These are phyloP conservation scores for Pachysandra terminalis DNA, from an alignment of 164 flowering plant species.

Conservation along the genomic window DNA sequence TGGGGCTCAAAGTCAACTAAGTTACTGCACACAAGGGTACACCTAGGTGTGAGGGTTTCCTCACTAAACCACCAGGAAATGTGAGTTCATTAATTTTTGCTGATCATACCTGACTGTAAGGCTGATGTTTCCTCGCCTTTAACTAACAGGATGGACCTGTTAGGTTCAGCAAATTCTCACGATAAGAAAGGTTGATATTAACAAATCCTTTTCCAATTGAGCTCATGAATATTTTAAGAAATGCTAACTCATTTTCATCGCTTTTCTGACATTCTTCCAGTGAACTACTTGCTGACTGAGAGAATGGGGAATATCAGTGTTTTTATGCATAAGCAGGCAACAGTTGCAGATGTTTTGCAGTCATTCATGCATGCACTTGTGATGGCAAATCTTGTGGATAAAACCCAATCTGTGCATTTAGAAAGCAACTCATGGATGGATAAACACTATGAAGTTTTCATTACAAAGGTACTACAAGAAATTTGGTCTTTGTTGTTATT, in stretches of 20 bases:
- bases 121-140: slow-evolving; percentile 4
- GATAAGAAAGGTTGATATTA: slow-evolving; percentile 56
- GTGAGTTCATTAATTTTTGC: slow-evolving; percentile 43
- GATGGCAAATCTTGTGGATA: slow-evolving; percentile 37
- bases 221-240: background rate
- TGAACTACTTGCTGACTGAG: slow-evolving; percentile 59
- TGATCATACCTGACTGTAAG: slow-evolving; percentile 1
- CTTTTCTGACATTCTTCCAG: slow-evolving; percentile 31
- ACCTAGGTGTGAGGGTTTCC: slow-evolving; percentile 68
- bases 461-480: slow-evolving; percentile 50
- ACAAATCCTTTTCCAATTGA: background rate
- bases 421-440: slow-evolving; percentile 86
- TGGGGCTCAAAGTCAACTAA: slow-evolving; percentile 38
- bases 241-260: slow-evolving; percentile 10
- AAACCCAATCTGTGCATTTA: slow-evolving; percentile 27
- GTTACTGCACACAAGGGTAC: slow-evolving; percentile 36
- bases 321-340: slow-evolving; percentile 64
- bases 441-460: slow-evolving; percentile 56
- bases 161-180: slow-evolving; percentile 46
- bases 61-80: slow-evolving; percentile 53
- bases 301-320: slow-evolving; percentile 45
- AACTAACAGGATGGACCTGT: slow-evolving; percentile 50
- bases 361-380: slow-evolving; percentile 84
- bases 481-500: background rate
- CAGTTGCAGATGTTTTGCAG: slow-evolving; percentile 65